Percentiles rank a stretch among this genome's conserved stretches.
Conservation (phyloP, 1,139 yeast species). For the Lodderomyces elongisporus region DNA sequence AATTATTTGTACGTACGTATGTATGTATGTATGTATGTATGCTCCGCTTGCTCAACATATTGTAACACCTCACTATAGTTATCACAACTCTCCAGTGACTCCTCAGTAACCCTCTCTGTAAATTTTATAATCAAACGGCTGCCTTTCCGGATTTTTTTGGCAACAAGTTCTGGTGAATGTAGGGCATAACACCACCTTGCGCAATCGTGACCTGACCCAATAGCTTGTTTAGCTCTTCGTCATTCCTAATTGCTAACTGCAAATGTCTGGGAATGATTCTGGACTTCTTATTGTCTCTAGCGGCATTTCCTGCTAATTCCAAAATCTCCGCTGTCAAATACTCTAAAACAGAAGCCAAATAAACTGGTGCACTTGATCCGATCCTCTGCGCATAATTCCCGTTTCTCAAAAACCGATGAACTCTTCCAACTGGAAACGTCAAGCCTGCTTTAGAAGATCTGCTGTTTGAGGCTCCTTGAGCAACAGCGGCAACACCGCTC, state of each 20-base stretch:
- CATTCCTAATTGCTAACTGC: constrained; percentile 97
- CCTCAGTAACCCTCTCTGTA: no score
- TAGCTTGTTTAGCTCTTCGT: constrained; percentile 91
- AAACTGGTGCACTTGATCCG: constrained; percentile 98
- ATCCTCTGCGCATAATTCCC: constrained; percentile 99
- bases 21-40: no score
- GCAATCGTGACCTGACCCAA: constrained; percentile 64
- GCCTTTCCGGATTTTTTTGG: constrained; percentile 86
- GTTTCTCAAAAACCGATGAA: constrained; percentile 93
- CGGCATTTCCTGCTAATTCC: constrained; percentile 98
- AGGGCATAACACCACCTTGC: constrained; percentile 98
- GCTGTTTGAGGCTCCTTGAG: constrained; percentile 88
- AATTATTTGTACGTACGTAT: no score
- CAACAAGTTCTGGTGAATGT: constrained; percentile 90
- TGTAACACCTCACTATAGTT: no score
- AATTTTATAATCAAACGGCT: no score
- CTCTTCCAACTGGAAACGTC: constrained; percentile 99
- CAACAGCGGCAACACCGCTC: constrained; percentile 63
- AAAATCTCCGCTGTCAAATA: constrained; percentile 95
- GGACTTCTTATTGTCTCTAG: constrained; percentile 96
- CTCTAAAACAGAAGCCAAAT: constrained; percentile 93
- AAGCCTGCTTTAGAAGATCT: constrained; percentile 98
- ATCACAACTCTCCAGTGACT: no score
- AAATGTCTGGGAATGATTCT: constrained; percentile 98
- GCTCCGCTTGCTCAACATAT: no score